phyloP scores from a whole-genome alignment of 148 eudicot genomes.

The Nyssa sinensis region DNA sequence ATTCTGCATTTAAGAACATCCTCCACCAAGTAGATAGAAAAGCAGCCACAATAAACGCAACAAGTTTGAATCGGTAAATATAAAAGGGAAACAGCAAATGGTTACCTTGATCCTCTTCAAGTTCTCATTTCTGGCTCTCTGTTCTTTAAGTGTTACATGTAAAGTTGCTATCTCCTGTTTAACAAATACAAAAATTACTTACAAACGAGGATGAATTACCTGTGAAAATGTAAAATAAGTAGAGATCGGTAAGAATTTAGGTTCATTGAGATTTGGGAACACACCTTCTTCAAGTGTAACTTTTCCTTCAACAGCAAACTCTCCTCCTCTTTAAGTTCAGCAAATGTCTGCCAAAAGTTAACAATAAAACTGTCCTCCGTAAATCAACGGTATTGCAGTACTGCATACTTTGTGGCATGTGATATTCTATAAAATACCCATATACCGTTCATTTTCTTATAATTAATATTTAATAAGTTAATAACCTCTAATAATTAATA shows the following conservation, averaged over 20 bases:
- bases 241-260: neutral
- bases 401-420: too few relatives aligned
- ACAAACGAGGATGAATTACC: neutral
- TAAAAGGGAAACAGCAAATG: too few relatives aligned
- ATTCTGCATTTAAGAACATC: too few relatives aligned
- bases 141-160: constrained; percentile 40
- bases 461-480: too few relatives aligned
- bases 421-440: too few relatives aligned
- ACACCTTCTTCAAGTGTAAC: constrained; percentile 40
- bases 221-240: neutral
- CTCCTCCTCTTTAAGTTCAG: constrained; percentile 66
- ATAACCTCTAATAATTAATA: too few relatives aligned
- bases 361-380: too few relatives aligned
- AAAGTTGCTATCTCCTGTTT: constrained; percentile 49
- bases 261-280: too few relatives aligned
- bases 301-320: constrained; percentile 48
- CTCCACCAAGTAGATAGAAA: neutral
- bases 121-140: constrained; percentile 43
- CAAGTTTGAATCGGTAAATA: too few relatives aligned
- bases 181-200: neutral
- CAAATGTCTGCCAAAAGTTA: constrained; percentile 41
- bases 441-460: too few relatives aligned
- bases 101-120: constrained; percentile 65
- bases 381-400: too few relatives aligned
- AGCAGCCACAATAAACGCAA: neutral